Evolutionary conservation across 1,139 yeast species (phyloP).

Genomic region (Magnusiomyces sp.): DNA sequence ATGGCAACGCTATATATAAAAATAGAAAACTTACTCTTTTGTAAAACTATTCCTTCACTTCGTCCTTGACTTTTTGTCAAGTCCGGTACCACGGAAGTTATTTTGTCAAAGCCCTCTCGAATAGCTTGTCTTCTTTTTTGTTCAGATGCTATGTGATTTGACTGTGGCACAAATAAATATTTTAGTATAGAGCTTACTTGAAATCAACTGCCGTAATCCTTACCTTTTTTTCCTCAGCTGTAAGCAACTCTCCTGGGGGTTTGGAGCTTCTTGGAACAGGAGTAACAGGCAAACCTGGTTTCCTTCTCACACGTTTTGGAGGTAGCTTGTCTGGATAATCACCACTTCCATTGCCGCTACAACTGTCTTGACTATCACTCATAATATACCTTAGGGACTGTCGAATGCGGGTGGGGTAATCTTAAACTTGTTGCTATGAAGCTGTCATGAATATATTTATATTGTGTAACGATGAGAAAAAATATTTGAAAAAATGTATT

Average conservation of each 20-base stretch:
- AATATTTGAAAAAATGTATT: too few relatives aligned
- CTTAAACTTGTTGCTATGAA: too few relatives aligned
- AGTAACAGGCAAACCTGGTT: conserved; percentile 14
- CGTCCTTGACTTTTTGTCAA: conserved; percentile 33
- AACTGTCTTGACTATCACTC: too few relatives aligned
- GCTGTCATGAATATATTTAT: too few relatives aligned
- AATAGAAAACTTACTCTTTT: conserved; percentile 24
- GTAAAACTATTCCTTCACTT: conserved; percentile 36
- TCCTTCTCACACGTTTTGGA: conserved; percentile 17
- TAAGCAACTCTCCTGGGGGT: conserved; percentile 24
- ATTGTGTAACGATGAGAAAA: too few relatives aligned
- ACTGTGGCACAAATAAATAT: conserved; percentile 19
- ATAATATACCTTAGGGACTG: too few relatives aligned
- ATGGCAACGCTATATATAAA: too few relatives aligned
- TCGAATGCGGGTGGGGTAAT: too few relatives aligned
- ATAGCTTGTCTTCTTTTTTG: conserved; percentile 43
- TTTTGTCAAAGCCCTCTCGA: conserved; percentile 37
- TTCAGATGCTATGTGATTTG: conserved; percentile 43
- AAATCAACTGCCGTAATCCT: neutral
- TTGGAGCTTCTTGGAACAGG: conserved; percentile 19
- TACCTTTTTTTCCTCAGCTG: conserved; percentile 26
- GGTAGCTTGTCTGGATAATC: conserved; percentile 9
- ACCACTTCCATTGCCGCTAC: too few relatives aligned
- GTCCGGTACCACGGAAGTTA: conserved; percentile 38
- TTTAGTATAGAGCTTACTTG: neutral